These are phyloP conservation scores for Globisporangium lucens DNA, from an alignment of 352 stramenopile species.

Conservation along the genomic window DNA sequence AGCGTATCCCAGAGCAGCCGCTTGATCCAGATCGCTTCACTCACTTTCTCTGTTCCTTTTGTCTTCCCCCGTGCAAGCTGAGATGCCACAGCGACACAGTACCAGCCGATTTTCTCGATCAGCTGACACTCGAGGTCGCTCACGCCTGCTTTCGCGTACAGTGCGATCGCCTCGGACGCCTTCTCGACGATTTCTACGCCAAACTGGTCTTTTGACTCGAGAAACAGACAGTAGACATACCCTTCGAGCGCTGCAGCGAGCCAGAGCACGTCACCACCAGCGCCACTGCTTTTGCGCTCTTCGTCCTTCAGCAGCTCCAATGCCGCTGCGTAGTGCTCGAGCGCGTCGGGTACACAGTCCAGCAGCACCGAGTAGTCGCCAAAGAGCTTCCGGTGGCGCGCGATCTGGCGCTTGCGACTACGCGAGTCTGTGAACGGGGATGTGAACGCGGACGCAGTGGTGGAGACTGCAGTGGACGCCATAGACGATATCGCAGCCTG, in stretches of 20 bases:
- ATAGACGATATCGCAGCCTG: constrained; percentile 18
- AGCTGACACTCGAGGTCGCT: constrained; percentile 68
- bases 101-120: constrained; percentile 68
- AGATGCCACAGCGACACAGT: constrained; percentile 54
- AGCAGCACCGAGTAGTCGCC: constrained; percentile 77
- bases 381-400: constrained; percentile 72
- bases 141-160: constrained; percentile 68
- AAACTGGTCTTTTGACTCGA: constrained; percentile 51
- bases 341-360: constrained; percentile 54
- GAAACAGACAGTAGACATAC: constrained; percentile 59
- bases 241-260: constrained; percentile 78
- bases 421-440: constrained; percentile 42
- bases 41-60: constrained; percentile 30
- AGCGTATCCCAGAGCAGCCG: constrained; percentile 65
- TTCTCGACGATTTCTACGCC: constrained; percentile 77
- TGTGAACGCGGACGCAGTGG: constrained; percentile 34
- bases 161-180: constrained; percentile 56
- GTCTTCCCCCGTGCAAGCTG: constrained; percentile 22
- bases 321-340: constrained; percentile 66
- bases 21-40: constrained; percentile 68
- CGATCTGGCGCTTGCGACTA: constrained; percentile 48
- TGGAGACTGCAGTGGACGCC: constrained; percentile 22
- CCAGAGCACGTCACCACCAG: constrained; percentile 62
- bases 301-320: constrained; percentile 78
- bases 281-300: constrained; percentile 54